phyloP scores from a whole-genome alignment of 352 stramenopile species.

The Pythium oligandrum region DNA sequence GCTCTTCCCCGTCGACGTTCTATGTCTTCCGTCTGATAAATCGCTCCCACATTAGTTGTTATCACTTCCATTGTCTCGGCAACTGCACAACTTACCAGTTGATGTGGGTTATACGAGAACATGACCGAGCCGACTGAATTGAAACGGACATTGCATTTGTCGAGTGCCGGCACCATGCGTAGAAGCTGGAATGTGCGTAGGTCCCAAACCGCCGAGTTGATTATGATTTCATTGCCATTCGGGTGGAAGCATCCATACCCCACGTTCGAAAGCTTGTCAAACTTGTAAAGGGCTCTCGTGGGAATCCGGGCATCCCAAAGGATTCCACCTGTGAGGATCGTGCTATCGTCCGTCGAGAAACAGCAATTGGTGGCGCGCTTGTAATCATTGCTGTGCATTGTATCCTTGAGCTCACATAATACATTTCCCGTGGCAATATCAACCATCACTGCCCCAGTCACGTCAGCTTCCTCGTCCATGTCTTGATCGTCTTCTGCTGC shows the following conservation, averaged over 20 bases:
- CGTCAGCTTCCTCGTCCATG: constrained; percentile 21
- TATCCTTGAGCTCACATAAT: constrained; percentile 57
- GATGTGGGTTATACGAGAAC: constrained; percentile 81
- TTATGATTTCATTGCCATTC: constrained; percentile 84
- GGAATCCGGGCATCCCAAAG: constrained; percentile 74
- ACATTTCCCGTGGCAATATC: constrained; percentile 65
- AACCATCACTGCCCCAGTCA: constrained; percentile 54
- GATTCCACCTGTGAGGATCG: constrained; percentile 77
- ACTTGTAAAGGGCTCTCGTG: constrained; percentile 78
- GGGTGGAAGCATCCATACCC: constrained; percentile 84
- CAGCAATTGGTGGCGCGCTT: constrained; percentile 73
- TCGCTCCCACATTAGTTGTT: too few relatives aligned
- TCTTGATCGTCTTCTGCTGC: constrained; percentile 27
- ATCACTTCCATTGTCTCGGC: neutral
- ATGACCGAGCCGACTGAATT: constrained; percentile 61
- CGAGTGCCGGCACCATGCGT: constrained; percentile 81
- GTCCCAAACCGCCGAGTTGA: constrained; percentile 90
- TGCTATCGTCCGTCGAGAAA: constrained; percentile 66
- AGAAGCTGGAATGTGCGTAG: constrained; percentile 80
- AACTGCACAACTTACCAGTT: constrained; percentile 30
- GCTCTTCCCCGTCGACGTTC: constrained; percentile 54
- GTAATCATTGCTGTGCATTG: constrained; percentile 68
- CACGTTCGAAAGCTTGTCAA: constrained; percentile 86
- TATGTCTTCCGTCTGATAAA: constrained; percentile 43
- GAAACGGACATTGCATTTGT: constrained; percentile 81